Evolutionary conservation across 768 basidiomycete species (phyloP).

Genomic region (Guyanaporus albipodus): DNA sequence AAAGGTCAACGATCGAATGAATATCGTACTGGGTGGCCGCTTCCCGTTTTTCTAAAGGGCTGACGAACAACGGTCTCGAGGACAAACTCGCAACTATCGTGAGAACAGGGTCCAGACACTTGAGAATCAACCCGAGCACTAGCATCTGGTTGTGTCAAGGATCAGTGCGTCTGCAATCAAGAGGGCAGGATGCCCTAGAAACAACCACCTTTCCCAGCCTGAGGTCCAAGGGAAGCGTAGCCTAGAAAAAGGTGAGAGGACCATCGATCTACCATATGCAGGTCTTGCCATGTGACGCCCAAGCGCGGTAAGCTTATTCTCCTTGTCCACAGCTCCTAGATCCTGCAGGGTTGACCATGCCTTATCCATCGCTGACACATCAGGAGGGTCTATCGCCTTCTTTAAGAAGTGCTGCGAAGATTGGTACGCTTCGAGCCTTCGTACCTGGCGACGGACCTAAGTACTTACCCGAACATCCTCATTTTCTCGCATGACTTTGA

Average conservation of each 20-base stretch:
- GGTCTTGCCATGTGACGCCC: conserved; percentile 69
- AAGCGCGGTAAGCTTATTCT: conserved; percentile 70
- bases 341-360: conserved; percentile 73
- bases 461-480: conserved; percentile 70
- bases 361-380: conserved; percentile 66
- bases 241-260: conserved; percentile 37
- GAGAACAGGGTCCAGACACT: conserved; percentile 75
- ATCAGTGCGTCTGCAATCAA: conserved; percentile 1
- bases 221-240: conserved; percentile 83
- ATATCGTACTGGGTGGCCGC: conserved; percentile 62
- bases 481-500: conserved; percentile 74
- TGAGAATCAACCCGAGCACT: conserved; percentile 77
- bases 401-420: conserved; percentile 53
- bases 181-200: neutral
- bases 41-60: conserved; percentile 78
- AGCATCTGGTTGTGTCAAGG: conserved; percentile 61
- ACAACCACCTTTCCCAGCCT: conserved; percentile 76
- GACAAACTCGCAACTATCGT: conserved; percentile 82
- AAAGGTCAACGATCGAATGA: neutral
- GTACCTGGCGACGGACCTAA: conserved; percentile 3
- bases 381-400: conserved; percentile 82
- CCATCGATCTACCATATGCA: neutral
- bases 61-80: conserved; percentile 82
- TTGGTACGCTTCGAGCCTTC: neutral
- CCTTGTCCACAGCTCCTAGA: conserved; percentile 68